Percentiles rank a stretch among this genome's conserved stretches.
Conservation (phyloP, 306 rosid species). For the Chamaecrista fasciculata region DNA sequence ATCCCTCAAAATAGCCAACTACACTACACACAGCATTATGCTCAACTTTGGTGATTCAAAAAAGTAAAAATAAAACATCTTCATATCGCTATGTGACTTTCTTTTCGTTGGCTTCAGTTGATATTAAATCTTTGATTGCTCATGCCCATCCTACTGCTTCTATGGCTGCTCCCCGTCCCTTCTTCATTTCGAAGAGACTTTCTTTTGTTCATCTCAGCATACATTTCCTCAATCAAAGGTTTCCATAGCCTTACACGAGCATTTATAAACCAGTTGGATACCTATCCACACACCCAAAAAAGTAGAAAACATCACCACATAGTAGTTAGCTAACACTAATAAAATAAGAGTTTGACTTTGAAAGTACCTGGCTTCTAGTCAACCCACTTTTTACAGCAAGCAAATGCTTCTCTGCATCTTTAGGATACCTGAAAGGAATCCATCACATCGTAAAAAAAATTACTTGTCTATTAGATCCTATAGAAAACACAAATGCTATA, state of each 20-base stretch:
- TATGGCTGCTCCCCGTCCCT: conserved; percentile 39
- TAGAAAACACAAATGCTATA: neutral
- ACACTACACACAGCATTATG: conserved; percentile 8
- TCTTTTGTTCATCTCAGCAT: conserved; percentile 80
- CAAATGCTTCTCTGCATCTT: conserved; percentile 93
- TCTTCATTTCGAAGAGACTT: conserved; percentile 41
- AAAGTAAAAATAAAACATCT: neutral
- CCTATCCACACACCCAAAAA: conserved; percentile 41
- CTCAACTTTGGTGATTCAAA: neutral
- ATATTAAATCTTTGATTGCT: conserved; percentile 42
- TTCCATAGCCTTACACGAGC: conserved; percentile 96
- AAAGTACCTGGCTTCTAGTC: conserved; percentile 83
- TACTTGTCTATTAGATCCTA: too few species aligned
- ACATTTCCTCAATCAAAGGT: conserved; percentile 97
- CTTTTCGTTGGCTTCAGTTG: conserved; percentile 28
- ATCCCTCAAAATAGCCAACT: neutral
- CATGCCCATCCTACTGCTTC: conserved; percentile 36
- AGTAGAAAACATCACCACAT: neutral
- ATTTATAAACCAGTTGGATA: conserved; percentile 93
- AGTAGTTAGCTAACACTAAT: neutral
- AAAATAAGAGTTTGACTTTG: too few species aligned
- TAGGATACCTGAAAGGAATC: conserved; percentile 84
- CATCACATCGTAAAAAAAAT: conserved; percentile 3
- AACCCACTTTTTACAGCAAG: conserved; percentile 92
- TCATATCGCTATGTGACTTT: neutral